These are phyloP conservation scores for Trypanosoma cruzi DNA, from an alignment of 208 protist genomes.

Conservation along the genomic window DNA sequence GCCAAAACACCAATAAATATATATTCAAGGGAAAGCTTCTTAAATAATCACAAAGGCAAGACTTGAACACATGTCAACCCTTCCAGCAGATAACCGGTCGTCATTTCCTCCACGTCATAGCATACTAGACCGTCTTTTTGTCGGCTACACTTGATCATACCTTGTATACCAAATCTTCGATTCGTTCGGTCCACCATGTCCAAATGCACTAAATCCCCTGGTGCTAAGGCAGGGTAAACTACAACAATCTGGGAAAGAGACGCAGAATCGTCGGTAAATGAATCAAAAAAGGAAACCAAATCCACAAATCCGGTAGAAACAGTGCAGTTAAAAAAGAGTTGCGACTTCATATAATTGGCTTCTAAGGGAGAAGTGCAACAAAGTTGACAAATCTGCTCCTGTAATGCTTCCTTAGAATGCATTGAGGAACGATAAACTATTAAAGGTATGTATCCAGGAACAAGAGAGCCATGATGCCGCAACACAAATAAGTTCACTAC, in stretches of 20 bases:
- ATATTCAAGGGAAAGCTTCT: slow-evolving; percentile 4
- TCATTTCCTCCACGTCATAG: slow-evolving; percentile 48
- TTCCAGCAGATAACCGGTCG: slow-evolving; percentile 32
- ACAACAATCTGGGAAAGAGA: slow-evolving; percentile 38
- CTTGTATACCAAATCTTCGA: slow-evolving; percentile 30
- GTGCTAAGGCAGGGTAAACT: slow-evolving; percentile 37
- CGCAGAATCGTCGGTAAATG: slow-evolving; percentile 8
- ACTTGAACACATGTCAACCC: slow-evolving; percentile 44
- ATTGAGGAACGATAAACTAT: slow-evolving; percentile 27
- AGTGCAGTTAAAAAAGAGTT: slow-evolving; percentile 34
- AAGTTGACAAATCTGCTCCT: slow-evolving; percentile 25
- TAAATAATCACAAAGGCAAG: slow-evolving; percentile 43
- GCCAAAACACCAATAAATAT: no score
- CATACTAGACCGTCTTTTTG: slow-evolving; percentile 34
- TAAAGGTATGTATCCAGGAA: slow-evolving; percentile 40
- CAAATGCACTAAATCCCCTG: slow-evolving; percentile 55
- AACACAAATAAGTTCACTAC: slow-evolving; percentile 46
- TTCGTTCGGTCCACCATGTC: slow-evolving; percentile 12
- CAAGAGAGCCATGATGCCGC: slow-evolving; percentile 27
- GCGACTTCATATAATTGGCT: slow-evolving; percentile 33
- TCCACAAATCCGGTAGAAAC: slow-evolving; percentile 17
- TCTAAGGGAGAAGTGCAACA: slow-evolving; percentile 37
- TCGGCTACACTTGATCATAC: slow-evolving; percentile 34
- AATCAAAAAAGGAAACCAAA: slow-evolving; percentile 26
- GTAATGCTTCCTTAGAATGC: slow-evolving; percentile 23